Base-by-base conservation (phyloP, 306 rosid genomes). In the Canavalia gladiata region DNA sequence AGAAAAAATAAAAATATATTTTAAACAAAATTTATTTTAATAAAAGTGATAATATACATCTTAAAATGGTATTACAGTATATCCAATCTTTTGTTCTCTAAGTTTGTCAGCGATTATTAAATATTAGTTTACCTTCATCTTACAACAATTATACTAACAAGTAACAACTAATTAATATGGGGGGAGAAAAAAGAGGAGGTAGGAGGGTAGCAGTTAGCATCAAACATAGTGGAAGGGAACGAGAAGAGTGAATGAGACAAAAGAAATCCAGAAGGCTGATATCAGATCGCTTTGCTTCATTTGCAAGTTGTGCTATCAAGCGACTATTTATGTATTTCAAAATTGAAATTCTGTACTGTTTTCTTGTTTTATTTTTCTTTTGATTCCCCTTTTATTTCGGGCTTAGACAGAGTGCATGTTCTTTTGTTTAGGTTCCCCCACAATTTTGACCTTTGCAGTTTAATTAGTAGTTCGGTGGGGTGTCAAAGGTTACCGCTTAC, bases 241-340 rank as follows among this genome's bases (percentile, higher is more conserved):
- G 66, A 45, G 72, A 85, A 33, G 67, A 9, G 78, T 77, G 51
- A n/a, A 81, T 68, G 82, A 84, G 80, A 78, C 76, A 77, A 75
- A 81, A 37, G 54, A 58, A 29, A 4, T 10, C 5, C 55, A 67
- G 82, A 73, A 81, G 74, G 84, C 56, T 35, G 43, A 50, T 13
- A 74, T 63, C 25, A 74, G 73, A 68, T 60, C 39, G 37, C 84
- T 85, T 86, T 86, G 87, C 91, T 88, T 88, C 51, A 70, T 77
- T 67, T 81, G 84, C 68, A 88, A 85, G 89, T 78, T 83, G 84
- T 68, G 82, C 74, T 74, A 60, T 60, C 68, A 49, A 66, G 8
- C 42, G 47, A 51, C 72, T 66, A 51, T 49, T n/a, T 45, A 5
- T 39, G 70, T 31, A 47, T 55, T 33, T 35, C 8, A 7, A 33